Percentiles rank a stretch among this genome's conserved stretches.
phyloP scores from a whole-genome alignment of 352 stramenopile species.

The Phytophthora pluvialis region DNA sequence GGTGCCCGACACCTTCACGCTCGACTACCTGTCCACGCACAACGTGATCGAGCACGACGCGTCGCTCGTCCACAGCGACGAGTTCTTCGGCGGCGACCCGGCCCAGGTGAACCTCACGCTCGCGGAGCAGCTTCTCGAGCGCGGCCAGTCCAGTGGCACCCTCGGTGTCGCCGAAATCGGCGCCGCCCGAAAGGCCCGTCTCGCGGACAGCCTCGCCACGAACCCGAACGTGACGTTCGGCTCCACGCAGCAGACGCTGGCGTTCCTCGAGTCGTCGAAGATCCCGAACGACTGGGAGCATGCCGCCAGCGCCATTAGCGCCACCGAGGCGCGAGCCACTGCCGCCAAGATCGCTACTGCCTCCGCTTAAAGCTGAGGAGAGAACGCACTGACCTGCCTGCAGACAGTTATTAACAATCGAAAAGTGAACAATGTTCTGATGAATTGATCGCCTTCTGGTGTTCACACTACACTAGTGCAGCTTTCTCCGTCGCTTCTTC shows the following conservation, averaged over 20 bases:
- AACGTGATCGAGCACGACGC: constrained; percentile 42
- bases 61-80: constrained; percentile 60
- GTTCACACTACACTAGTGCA: no score
- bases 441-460: no score
- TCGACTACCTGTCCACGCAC: constrained; percentile 43
- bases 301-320: constrained; percentile 32
- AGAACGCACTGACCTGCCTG: background rate
- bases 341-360: constrained; percentile 39
- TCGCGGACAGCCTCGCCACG: constrained; percentile 33
- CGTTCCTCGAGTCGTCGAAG: constrained; percentile 45
- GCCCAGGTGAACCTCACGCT: constrained; percentile 38
- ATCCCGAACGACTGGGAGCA: constrained; percentile 37
- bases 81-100: constrained; percentile 47
- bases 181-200: constrained; percentile 39
- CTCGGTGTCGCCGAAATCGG: constrained; percentile 44
- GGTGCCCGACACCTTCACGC: constrained; percentile 34
- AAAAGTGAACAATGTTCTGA: background rate
- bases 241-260: constrained; percentile 33
- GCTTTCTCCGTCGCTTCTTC: no score
- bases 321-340: constrained; percentile 31
- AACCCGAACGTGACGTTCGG: constrained; percentile 50
- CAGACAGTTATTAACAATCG: constrained; percentile 11
- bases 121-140: constrained; percentile 39
- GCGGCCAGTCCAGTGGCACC: constrained; percentile 22
- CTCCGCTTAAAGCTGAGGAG: constrained; percentile 17